phyloP scores from a whole-genome alignment of 768 basidiomycete species.

The Naganishia friedmannii region DNA sequence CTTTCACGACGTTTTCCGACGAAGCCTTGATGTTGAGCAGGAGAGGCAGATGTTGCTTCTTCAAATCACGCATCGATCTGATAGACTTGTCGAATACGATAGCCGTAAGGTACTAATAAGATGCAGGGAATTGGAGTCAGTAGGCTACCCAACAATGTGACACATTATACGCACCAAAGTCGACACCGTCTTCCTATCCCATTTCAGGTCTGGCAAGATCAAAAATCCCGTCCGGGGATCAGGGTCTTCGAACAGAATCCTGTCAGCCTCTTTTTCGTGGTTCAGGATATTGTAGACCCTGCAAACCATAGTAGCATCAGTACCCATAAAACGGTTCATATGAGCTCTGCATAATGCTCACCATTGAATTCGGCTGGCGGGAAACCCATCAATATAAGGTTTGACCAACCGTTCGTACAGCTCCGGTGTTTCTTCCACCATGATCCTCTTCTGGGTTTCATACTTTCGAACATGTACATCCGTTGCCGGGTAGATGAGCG shows the following conservation, averaged over 20 bases:
- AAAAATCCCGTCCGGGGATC: slow-evolving; percentile 62
- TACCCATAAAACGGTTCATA: background rate
- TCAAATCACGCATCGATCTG: slow-evolving; percentile 72
- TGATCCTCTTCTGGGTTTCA: slow-evolving; percentile 64
- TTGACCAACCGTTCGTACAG: slow-evolving; percentile 68
- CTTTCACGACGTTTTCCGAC: slow-evolving; percentile 59
- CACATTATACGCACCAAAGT: slow-evolving; percentile 61
- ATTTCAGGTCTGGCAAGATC: slow-evolving; percentile 93
- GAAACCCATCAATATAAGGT: slow-evolving; percentile 76
- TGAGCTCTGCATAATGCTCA: slow-evolving; percentile 44
- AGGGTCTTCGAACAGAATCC: slow-evolving; percentile 64
- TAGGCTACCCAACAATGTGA: too few relatives aligned
- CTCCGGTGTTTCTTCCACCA: slow-evolving; percentile 80
- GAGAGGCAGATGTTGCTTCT: slow-evolving; percentile 63
- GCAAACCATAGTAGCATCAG: slow-evolving; percentile 3
- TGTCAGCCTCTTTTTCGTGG: slow-evolving; percentile 70
- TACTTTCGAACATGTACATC: slow-evolving; percentile 90
- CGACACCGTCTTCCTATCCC: slow-evolving; percentile 74
- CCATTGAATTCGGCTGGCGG: slow-evolving; percentile 77
- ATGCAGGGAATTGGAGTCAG: background rate
- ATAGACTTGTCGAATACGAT: slow-evolving; percentile 65
- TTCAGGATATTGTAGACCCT: slow-evolving; percentile 85
- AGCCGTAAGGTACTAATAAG: slow-evolving; percentile 69
- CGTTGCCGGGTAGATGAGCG: slow-evolving; percentile 81
- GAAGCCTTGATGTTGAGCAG: slow-evolving; percentile 65